Conservation (phyloP, 2,329 filamentous ascomycete species). For the Ascochyta pisi region DNA sequence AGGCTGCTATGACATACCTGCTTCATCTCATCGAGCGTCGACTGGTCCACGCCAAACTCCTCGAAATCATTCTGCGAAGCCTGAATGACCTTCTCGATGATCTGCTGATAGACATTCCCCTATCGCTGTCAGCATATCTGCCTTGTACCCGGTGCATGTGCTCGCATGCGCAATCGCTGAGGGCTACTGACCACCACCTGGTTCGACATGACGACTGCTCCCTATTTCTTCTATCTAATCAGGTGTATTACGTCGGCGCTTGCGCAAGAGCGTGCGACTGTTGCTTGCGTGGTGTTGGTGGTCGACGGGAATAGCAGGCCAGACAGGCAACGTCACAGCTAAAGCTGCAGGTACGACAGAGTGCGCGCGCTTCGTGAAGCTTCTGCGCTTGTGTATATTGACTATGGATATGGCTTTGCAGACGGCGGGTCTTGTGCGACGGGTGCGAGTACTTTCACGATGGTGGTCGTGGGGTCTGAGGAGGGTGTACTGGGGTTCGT, state of each 20-base stretch:
- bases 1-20: conserved; percentile 68
- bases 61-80: conserved; percentile 91
- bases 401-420: conserved; percentile 32
- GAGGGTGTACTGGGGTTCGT: conserved; percentile 28
- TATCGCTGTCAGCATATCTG: conserved; percentile 41
- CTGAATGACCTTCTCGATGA: conserved; percentile 74
- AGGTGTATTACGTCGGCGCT: conserved; percentile 19
- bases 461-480: conserved; percentile 42
- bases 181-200: conserved; percentile 48
- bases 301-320: conserved; percentile 22
- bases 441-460: conserved; percentile 38
- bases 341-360: conserved; percentile 29
- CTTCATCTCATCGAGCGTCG: conserved; percentile 84
- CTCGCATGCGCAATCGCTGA: conserved; percentile 24
- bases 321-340: conserved; percentile 41
- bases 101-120: conserved; percentile 86
- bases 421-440: conserved; percentile 42
- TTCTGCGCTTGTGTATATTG: conserved; percentile 32
- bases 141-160: conserved; percentile 21
- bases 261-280: conserved; percentile 28
- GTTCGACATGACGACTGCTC: conserved; percentile 45
- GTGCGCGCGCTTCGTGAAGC: conserved; percentile 35
- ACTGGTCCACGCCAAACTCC: conserved; percentile 89
- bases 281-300: conserved; percentile 29
- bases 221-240: conserved; percentile 27